Conservation (phyloP, 2,329 filamentous ascomycete genomes). For the Incumbomyces lentus region DNA sequence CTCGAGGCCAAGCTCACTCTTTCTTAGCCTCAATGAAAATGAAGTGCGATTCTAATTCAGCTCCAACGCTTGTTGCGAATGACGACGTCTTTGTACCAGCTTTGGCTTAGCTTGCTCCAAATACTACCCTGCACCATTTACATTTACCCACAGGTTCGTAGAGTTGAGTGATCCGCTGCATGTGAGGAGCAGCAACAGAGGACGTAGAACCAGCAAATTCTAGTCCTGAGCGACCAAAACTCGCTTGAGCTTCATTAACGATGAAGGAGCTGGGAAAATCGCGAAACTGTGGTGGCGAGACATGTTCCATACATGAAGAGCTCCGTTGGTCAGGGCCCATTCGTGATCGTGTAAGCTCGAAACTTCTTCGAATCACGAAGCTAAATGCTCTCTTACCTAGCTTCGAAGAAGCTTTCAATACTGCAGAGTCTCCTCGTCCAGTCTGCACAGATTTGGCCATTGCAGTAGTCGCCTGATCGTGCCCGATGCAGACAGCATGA, state of each 20-base stretch:
- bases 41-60: slow-evolving; percentile 10
- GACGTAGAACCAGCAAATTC: slow-evolving; percentile 11
- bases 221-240: too few species aligned
- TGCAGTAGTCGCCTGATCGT: neutral
- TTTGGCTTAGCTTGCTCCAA: slow-evolving; percentile 8
- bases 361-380: too few species aligned
- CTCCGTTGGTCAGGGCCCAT: slow-evolving; percentile 20
- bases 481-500: neutral
- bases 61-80: slow-evolving; percentile 8
- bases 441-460: neutral
- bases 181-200: slow-evolving; percentile 9
- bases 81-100: too few species aligned
- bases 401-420: too few species aligned
- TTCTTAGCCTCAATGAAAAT: slow-evolving; percentile 23
- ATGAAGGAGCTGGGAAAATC: slow-evolving; percentile 20
- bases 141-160: slow-evolving; percentile 12
- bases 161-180: slow-evolving; percentile 8
- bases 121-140: slow-evolving; percentile 8
- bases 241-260: slow-evolving; percentile 8
- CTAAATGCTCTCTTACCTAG: neutral
- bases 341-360: too few species aligned
- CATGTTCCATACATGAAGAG: slow-evolving; percentile 18
- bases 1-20: slow-evolving; percentile 26
- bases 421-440: too few species aligned
- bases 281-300: too few species aligned